Evolutionary conservation across 768 basidiomycete genomes (phyloP), one percentile per base, ranked within the genome.

Genomic region (Exidia glandulosa): DNA sequence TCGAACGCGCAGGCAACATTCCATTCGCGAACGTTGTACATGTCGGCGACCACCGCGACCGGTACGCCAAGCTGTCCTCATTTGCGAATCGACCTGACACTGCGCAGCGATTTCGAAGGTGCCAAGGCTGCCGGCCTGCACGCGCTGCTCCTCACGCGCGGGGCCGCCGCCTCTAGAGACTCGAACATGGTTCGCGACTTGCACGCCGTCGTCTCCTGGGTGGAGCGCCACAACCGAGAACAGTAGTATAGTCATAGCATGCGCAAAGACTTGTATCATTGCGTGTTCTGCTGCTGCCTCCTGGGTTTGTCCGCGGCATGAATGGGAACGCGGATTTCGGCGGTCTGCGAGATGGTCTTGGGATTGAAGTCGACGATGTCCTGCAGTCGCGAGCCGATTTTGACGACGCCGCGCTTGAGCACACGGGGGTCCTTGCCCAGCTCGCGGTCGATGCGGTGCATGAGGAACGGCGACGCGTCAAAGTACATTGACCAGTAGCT

Each of bases 401-500:
- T 92, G 33, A 92, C 72, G 54, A 87, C 80, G 6, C 88, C 90
- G 82, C 87, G 88, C 23, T 90, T 81, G 58, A 95, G 75, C 14
- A 95, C 89, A 32, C 87, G 82, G 12, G 90, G 90, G 67, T 95
- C 93, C 57, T 78, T 77, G 7, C 86, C 82, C 70, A 94, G 79
- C 59, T 87, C 76, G 9, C 75, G 72, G 64, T 84, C 83, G n/a
- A 95, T 75, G 1, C 79, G 75, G 5, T 76, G 74, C 56, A 94
- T 75, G 0, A 82, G 84, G 37, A 76, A 76, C 12, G 92, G 92
- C 9, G 87, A 87, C 3, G 89, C 82, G 75, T 95, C 93, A 70
- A 94, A 95, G 68, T 90, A 82, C 76, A 95, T 81, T 3, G 87
- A 85, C 90, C 90, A 94, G 70, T 93, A 93, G 66, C 92, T 94